phyloP scores from a whole-genome alignment of 371 early-diverging fungal species.

The Mucor racemosus region DNA sequence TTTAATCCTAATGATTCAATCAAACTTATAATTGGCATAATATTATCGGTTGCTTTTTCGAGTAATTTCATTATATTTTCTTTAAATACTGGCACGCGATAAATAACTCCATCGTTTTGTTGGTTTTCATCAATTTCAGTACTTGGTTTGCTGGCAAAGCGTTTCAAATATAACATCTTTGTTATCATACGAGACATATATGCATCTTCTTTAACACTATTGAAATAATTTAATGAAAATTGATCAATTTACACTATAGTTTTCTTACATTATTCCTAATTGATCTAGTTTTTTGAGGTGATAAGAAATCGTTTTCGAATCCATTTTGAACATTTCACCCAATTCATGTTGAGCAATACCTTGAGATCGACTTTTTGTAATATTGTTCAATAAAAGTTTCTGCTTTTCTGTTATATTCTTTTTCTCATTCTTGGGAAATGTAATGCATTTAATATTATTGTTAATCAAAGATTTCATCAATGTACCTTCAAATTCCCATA shows the following conservation, averaged over 20 bases:
- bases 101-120: not conserved
- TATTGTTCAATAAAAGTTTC: not conserved
- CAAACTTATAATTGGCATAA: slow-evolving; percentile 5
- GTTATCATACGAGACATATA: slow-evolving; percentile 10
- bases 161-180: slow-evolving; percentile 7
- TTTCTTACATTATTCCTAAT: slow-evolving; percentile 21
- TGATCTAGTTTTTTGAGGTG: slow-evolving; percentile 21
- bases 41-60: slow-evolving; percentile 5
- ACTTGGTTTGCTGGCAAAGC: slow-evolving; percentile 1
- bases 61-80: slow-evolving; percentile 4
- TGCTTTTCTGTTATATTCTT: slow-evolving; percentile 12
- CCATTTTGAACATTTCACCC: slow-evolving; percentile 6
- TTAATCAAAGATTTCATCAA: not conserved
- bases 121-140: not conserved
- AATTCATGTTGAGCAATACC: slow-evolving; percentile 20
- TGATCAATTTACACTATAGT: not conserved
- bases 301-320: slow-evolving; percentile 13
- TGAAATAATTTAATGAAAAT: not conserved
- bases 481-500: slow-evolving; percentile 21
- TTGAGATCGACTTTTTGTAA: slow-evolving; percentile 16
- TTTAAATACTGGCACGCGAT: slow-evolving; percentile 5
- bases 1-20: not conserved
- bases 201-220: slow-evolving; percentile 17
- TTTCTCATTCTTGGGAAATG: not conserved
- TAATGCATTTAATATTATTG: not conserved